Evolutionary conservation across 192 early-diverging fungal genomes (phyloP).

Genomic region (Martensiomyces pterosporus): DNA sequence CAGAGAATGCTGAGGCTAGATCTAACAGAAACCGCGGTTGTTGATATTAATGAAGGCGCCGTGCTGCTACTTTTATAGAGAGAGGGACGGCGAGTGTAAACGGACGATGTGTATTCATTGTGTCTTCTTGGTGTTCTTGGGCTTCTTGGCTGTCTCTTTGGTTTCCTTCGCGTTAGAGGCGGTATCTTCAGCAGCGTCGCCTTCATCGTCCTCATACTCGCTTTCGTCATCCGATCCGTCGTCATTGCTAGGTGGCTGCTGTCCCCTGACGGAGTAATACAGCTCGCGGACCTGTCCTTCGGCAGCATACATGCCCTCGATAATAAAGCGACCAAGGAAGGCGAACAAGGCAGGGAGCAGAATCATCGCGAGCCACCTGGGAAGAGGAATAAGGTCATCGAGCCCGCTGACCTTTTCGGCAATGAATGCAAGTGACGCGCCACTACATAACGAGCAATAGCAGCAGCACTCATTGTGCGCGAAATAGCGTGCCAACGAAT

Average conservation of each 20-base stretch:
- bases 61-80: too few relatives aligned
- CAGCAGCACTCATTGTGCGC: too few relatives aligned
- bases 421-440: slow-evolving; percentile 18
- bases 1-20: too few relatives aligned
- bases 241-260: background rate
- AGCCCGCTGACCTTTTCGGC: slow-evolving; percentile 29
- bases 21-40: too few relatives aligned
- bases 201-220: background rate
- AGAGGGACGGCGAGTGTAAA: too few relatives aligned
- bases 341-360: slow-evolving; percentile 35
- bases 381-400: slow-evolving; percentile 29
- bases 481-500: too few relatives aligned
- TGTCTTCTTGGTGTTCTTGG: background rate
- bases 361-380: slow-evolving; percentile 43
- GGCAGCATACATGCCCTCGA: slow-evolving; percentile 35
- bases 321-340: slow-evolving; percentile 30
- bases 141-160: background rate
- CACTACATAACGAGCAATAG: slow-evolving; percentile 3
- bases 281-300: slow-evolving; percentile 16
- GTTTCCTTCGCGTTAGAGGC: too few relatives aligned
- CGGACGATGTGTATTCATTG: too few relatives aligned
- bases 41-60: too few relatives aligned
- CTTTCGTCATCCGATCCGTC: background rate
- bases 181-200: background rate
- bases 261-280: background rate